Evolutionary conservation across 768 basidiomycete genomes (phyloP), one percentile per base, ranked within the genome.

Genomic region (Collybiopsis confluens): DNA sequence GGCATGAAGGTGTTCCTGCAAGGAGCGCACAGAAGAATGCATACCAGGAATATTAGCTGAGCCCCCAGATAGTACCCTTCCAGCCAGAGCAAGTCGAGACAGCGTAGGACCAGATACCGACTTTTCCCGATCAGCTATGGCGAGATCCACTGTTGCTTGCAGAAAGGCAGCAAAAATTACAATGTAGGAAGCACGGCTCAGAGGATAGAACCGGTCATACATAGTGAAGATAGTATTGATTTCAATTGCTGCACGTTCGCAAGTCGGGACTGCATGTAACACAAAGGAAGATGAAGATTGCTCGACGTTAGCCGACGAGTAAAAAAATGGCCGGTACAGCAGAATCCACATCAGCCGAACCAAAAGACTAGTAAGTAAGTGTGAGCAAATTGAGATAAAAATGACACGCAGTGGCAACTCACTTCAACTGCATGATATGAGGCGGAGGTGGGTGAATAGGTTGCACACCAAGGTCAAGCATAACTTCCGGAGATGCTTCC

Each of bases 351-450:
- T 56, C 10, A 51, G 30, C 18, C 54, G 54, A 11, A 56, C 48
- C 43, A 56, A 27, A 45, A 56, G 54, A 41, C 54, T 56, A 35
- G 27, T 42, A 13, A 40, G 16, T 18, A 41, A 5, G 51, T 20
- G 8, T 40, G 21, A 51, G 28, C 5, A 24, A 13, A 33, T 9
- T 11, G 51, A 51, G 10, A 3, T 26, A 15, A 9, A 35, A 4
- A 43, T 16, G 7, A n/a, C 13, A 45, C n/a, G 40, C 50, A 42
- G 27, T n/a, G 9, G 21, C 4, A 20, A 52, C 54, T 36, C 23
- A 56, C 54, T 56, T 56, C 15, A 56, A 40, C 42, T 51, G 47
- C 35, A 56, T 43, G 20, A 56, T 51, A n/a, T 56, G 54, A 20
- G 54, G 54, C 8, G 54, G 54, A 13, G 54, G 54, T 11, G 54